Evolutionary conservation across 83 land plant species (phyloP), one percentile per base, ranked within the genome.

Genomic region (Larix sibirica): DNA sequence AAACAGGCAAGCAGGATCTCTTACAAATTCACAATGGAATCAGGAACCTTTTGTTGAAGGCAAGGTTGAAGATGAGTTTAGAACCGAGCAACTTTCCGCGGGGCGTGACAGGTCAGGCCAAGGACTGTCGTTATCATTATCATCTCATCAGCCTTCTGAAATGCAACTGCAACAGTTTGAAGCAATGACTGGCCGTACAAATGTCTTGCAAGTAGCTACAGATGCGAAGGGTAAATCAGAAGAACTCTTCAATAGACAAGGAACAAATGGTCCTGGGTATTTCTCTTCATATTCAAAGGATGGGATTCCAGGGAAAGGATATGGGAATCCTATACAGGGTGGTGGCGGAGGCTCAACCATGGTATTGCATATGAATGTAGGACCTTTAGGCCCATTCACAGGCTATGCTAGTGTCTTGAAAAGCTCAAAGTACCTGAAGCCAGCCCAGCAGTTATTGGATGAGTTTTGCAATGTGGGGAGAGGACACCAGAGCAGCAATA

Each of bases 401-500:
- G 92, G 92, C 26, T 92, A 90, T 80, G 89, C 95, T 16, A 84
- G 85, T 18, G 81, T 92, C n/a, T 47, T 92, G 76, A 85, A 84
- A 42, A 86, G 86, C 28, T 92, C 95, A 17, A 90, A 88, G 80
- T 94, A 88, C 77, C 78, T 94, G 81, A 86, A 69, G 81, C 94
- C 96, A 3, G 90, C 94, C 3, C 88, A 87, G 82, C 86, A 84
- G 83, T 81, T 94, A 80, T 79, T 94, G 58, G 89, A 94, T 31
- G 96, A 92, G 83, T 63, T 86, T 20, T 92, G 95, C 79, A 81
- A 81, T 36, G 83, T 86, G 65, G 93, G 92, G 59, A 42, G 56
- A 6, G 70, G 79, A 21, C 79, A 58, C 14, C n/a, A 42, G 56
- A n/a, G 44, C 4, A 70, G 14, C 70, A 44, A 58, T 31, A 56